A percentile compares a stretch with the other conserved stretches of the same genome.
phyloP scores from a whole-genome alignment of 1,284 basidiomycete species.

The Sanghuangporus sanghuang region DNA sequence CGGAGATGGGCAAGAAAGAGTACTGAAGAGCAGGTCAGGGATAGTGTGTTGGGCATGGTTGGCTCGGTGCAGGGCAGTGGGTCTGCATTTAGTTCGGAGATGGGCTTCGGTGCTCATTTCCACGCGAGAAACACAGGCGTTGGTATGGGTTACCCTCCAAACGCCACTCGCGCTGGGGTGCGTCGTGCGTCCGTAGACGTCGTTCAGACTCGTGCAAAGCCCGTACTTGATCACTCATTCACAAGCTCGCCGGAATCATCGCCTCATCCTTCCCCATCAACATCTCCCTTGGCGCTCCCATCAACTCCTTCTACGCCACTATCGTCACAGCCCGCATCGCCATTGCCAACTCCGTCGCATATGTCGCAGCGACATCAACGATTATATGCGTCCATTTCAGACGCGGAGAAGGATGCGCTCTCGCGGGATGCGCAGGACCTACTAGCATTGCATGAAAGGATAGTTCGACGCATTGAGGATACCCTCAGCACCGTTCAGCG shows the following conservation, averaged over 20 bases:
- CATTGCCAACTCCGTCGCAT: background rate
- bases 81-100: background rate
- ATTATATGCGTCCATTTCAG: background rate
- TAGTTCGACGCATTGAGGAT: conserved; percentile 5
- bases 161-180: background rate
- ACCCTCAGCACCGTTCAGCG: background rate
- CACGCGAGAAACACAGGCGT: background rate
- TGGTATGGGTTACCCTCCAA: background rate
- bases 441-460: conserved; percentile 7
- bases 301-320: background rate
- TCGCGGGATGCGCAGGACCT: conserved; percentile 8
- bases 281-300: background rate
- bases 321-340: background rate
- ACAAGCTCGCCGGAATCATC: conserved; percentile 2
- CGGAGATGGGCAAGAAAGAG: background rate
- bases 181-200: conserved; percentile 2
- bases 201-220: background rate
- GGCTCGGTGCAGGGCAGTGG: background rate
- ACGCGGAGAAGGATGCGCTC: conserved; percentile 1
- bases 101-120: background rate
- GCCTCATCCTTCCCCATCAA: background rate
- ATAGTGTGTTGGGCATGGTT: background rate
- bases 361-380: background rate
- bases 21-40: background rate
- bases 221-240: background rate